Evolutionary conservation across 139 green algal species (phyloP).

Genomic region (Picochlorum sp.): DNA sequence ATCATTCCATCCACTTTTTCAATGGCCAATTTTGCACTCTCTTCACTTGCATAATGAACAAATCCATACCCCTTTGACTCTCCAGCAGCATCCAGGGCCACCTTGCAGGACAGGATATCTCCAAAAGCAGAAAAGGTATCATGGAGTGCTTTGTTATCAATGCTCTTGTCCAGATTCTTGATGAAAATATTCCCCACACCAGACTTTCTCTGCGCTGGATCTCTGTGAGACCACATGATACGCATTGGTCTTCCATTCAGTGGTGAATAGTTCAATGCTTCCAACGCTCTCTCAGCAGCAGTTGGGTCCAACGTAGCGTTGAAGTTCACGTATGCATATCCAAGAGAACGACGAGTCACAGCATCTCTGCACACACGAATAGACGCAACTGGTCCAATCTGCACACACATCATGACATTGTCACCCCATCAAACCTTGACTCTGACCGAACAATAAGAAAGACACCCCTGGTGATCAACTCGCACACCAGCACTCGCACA

Average conservation of each 20-base stretch:
- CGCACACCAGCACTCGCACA: background rate
- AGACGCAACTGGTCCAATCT: conserved; percentile 83
- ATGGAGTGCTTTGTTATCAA: conserved; percentile 89
- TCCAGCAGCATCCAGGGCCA: conserved; percentile 38
- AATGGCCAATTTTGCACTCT: conserved; percentile 67
- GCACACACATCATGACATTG: conserved; percentile 10
- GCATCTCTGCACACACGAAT: conserved; percentile 90
- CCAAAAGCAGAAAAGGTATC: conserved; percentile 89
- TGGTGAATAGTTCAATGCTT: conserved; percentile 82
- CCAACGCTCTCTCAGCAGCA: conserved; percentile 72
- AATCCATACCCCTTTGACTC: conserved; percentile 87
- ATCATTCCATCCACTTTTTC: conserved; percentile 72
- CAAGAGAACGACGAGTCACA: conserved; percentile 83
- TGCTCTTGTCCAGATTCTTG: conserved; percentile 90
- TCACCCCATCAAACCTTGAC: background rate
- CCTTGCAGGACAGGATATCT: conserved; percentile 75
- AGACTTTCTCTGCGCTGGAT: conserved; percentile 63
- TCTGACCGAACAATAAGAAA: background rate
- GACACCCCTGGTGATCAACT: background rate
- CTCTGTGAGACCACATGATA: conserved; percentile 90
- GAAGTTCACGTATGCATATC: conserved; percentile 96
- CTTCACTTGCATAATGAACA: conserved; percentile 85
- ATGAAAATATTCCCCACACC: conserved; percentile 92
- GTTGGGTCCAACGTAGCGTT: conserved; percentile 70
- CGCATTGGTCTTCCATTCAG: conserved; percentile 83